Percentiles rank a stretch among this genome's conserved stretches.
phyloP scores from a whole-genome alignment of 2,329 filamentous ascomycete species.

The Fusarium euwallaceae region DNA sequence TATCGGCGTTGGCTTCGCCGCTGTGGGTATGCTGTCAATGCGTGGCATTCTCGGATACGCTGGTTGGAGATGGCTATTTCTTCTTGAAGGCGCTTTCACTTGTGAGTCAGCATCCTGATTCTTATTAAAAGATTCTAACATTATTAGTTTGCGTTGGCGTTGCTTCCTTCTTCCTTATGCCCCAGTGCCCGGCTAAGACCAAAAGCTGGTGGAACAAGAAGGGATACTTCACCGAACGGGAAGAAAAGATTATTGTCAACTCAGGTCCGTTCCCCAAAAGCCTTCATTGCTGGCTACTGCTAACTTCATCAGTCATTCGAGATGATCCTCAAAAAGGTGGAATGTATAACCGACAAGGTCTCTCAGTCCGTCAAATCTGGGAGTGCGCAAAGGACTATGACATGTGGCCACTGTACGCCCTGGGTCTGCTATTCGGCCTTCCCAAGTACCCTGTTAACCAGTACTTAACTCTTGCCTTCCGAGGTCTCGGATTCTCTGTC shows the following conservation, averaged over 20 bases:
- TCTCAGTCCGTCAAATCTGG: slow-evolving; percentile 60
- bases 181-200: slow-evolving; percentile 73
- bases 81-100: slow-evolving; percentile 51
- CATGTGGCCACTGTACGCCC: slow-evolving; percentile 65
- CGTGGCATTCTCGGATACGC: slow-evolving; percentile 64
- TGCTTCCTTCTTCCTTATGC: slow-evolving; percentile 68
- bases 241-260: slow-evolving; percentile 77
- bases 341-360: slow-evolving; percentile 67
- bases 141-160: slow-evolving; percentile 61
- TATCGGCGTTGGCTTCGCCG: slow-evolving; percentile 14
- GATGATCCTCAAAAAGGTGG: slow-evolving; percentile 69
- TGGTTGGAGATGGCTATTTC: slow-evolving; percentile 71
- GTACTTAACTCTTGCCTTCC: slow-evolving; percentile 66
- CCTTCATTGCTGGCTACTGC: not conserved
- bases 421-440: slow-evolving; percentile 62
- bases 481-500: slow-evolving; percentile 62
- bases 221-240: slow-evolving; percentile 74
- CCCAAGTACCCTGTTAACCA: slow-evolving; percentile 60
- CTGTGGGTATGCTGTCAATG: slow-evolving; percentile 66
- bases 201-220: slow-evolving; percentile 65
- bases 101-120: slow-evolving; percentile 39
- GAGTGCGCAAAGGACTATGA: slow-evolving; percentile 64
- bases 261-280: slow-evolving; percentile 43
- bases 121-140: slow-evolving; percentile 52
- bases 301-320: slow-evolving; percentile 53